Evolutionary conservation across 306 rosid species (phyloP).

Genomic region (Cotoneaster glaucophyllus): DNA sequence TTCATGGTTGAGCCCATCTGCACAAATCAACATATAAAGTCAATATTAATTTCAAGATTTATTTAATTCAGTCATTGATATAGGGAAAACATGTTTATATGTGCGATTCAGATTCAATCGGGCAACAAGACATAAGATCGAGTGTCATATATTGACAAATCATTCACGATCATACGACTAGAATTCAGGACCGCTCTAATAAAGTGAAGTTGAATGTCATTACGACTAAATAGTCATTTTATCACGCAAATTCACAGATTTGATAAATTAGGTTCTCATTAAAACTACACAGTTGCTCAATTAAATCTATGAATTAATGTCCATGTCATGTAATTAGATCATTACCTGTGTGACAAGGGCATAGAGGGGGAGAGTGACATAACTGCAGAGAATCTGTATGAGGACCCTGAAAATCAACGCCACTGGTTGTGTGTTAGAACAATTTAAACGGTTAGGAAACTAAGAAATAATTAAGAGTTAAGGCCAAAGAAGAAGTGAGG

Average conservation of each 20-base stretch:
- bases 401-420: conserved; percentile 39
- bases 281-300: neutral
- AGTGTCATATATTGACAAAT: neutral
- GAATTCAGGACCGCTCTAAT: neutral
- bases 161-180: neutral
- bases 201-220: neutral
- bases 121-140: neutral
- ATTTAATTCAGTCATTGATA: neutral
- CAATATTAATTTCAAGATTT: neutral
- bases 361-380: conserved; percentile 83
- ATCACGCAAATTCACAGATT: neutral
- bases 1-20: conserved; percentile 91
- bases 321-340: neutral
- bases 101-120: neutral
- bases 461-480: neutral
- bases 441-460: neutral
- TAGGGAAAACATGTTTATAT: neutral
- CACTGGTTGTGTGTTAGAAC: neutral
- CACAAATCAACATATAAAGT: neutral
- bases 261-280: neutral
- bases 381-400: conserved; percentile 78
- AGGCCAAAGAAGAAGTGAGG: conserved; percentile 1
- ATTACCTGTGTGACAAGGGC: conserved; percentile 88
- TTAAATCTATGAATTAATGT: neutral
- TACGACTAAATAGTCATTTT: neutral